Evolutionary conservation across 192 early-diverging fungal genomes (phyloP).

Genomic region (Gigaspora rosea): DNA sequence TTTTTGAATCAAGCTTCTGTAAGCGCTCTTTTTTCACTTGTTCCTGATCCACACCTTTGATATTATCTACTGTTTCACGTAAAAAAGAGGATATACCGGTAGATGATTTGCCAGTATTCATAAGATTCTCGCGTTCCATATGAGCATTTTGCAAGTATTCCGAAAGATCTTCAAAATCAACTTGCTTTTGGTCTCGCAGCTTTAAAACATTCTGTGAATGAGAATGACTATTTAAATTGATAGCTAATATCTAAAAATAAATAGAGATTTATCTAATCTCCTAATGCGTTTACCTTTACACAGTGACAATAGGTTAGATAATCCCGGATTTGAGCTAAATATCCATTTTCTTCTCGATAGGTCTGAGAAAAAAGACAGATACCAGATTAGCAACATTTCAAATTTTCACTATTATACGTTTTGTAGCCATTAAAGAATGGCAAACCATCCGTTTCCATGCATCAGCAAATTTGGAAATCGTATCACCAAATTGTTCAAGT

Average conservation of each 20-base stretch:
- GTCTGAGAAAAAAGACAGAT: constrained; percentile 36
- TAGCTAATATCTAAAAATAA: too few relatives aligned
- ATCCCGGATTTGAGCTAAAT: constrained; percentile 79
- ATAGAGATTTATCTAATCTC: too few relatives aligned
- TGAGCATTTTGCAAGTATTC: constrained; percentile 72
- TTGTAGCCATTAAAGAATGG: background rate
- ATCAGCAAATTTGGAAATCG: constrained; percentile 66
- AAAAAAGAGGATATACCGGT: constrained; percentile 72
- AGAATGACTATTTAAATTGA: too few relatives aligned
- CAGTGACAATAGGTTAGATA: constrained; percentile 81
- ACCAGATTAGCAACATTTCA: background rate
- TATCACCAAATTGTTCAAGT: constrained; percentile 75
- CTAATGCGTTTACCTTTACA: constrained; percentile 57
- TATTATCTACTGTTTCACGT: constrained; percentile 85
- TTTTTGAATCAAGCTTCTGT: constrained; percentile 67
- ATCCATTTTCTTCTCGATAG: constrained; percentile 64
- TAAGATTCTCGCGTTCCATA: constrained; percentile 71
- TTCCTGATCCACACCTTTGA: constrained; percentile 85
- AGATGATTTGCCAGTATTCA: constrained; percentile 63
- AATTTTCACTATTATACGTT: background rate
- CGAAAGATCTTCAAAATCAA: constrained; percentile 90
- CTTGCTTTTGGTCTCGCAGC: constrained; percentile 91
- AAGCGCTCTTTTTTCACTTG: constrained; percentile 79
- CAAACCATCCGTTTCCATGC: constrained; percentile 71
- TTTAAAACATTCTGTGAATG: constrained; percentile 66